Conservation (phyloP, 306 rosid species). For the Pterocarpus santalinus region DNA sequence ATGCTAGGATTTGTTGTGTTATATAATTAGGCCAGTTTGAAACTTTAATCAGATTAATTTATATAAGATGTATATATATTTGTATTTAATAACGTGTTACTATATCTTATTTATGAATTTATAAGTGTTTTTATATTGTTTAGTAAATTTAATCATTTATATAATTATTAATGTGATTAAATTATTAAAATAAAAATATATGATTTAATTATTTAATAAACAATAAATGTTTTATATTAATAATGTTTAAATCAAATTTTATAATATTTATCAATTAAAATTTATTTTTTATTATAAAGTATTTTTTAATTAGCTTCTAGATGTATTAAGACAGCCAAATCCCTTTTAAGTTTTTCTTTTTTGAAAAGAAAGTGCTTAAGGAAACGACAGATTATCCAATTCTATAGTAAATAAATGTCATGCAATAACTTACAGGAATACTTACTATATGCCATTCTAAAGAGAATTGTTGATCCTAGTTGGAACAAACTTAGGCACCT, state of each 20-base stretch:
- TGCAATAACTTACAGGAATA: too few relatives aligned
- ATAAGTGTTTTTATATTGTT: neutral
- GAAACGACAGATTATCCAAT: neutral
- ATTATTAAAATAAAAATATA: too few relatives aligned
- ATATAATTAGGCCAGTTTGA: neutral
- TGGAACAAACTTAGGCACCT: neutral
- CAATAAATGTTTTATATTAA: too few relatives aligned
- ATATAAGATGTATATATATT: neutral
- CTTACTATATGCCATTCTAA: neutral
- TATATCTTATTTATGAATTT: neutral
- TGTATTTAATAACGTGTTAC: neutral
- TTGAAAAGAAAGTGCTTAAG: neutral
- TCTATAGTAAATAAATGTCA: too few relatives aligned
- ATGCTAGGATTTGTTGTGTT: neutral
- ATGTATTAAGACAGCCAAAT: neutral
- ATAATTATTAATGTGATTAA: too few relatives aligned
- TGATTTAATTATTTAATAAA: too few relatives aligned
- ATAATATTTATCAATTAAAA: too few relatives aligned
- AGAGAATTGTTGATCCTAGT: too few relatives aligned
- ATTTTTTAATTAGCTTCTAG: neutral
- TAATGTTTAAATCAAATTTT: too few relatives aligned
- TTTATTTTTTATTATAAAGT: too few relatives aligned
- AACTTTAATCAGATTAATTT: neutral
- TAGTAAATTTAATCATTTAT: too few relatives aligned
- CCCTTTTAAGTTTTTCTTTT: neutral